Base-by-base conservation (phyloP, 768 basidiomycete species). In the Cystofilobasidium bisporidii region DNA sequence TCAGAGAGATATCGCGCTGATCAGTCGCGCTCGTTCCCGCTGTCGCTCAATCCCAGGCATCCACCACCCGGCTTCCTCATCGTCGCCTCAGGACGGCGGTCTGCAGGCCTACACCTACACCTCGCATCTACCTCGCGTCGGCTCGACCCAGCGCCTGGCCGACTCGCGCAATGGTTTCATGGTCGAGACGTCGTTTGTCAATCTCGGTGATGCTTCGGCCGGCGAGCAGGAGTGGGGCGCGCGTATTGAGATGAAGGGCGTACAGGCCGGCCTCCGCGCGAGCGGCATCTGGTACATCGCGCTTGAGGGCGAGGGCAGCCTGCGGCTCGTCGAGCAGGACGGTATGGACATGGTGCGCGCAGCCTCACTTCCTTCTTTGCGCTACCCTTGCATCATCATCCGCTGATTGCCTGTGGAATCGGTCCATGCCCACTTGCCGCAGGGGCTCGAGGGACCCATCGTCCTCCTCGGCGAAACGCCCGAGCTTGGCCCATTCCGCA, bases 261-360 rank as follows among this genome's bases (percentile, higher is more conserved):
- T 83, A 17, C 82, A 89, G 74, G 70, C 68, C 1, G 53, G 28
- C 8, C 28, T 30, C 1, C 81, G 84, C 24, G 82, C 86, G 36
- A 89, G 91, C 1, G 79, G 87, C 2, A 82, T 96, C 61, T 93
- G 91, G 74, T 94, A 96, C 74, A 78, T 87, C 71, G 92, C 91
- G 0, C 77, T 93, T 36, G 91, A 97, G 72, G 93, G 92, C 0
- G 78, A 92, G 1, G 92, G 94, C 18, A 85, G 82, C 3, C 69
- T 97, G 30, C 85, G 88, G 67, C 82, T 96, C 81, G 86, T 88
- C 60, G 65, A 61, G 15, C 62, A 64, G 50, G 85, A 86, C 38
- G 85, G 86, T 72, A 80, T 86, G 60, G 84, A 88, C 69, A 83
- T 87, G 75, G 90, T 91, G 71, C 28, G 83, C 10, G 48, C 24